Conservation (phyloP, 164 flowering plant genomes). For the Litsea cubeba region DNA sequence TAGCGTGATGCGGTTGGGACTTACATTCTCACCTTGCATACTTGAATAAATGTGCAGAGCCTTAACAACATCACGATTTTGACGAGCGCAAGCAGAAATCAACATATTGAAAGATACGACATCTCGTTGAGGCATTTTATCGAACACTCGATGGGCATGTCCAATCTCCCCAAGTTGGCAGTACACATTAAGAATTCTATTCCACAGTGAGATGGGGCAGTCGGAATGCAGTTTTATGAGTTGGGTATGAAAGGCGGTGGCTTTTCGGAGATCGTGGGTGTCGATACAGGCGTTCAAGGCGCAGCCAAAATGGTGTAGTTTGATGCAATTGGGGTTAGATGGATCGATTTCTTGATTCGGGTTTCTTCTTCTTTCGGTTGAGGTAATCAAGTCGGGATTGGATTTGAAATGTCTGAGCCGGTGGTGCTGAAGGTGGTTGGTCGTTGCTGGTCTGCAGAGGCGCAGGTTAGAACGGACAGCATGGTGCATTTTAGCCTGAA, state of each 20-base stretch:
- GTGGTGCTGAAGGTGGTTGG: neutral
- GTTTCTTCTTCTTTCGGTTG: neutral
- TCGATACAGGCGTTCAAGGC: slow-evolving; percentile 8
- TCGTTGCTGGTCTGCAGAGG: slow-evolving; percentile 1
- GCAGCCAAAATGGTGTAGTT: neutral
- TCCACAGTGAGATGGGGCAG: slow-evolving; percentile 25
- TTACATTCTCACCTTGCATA: slow-evolving; percentile 17
- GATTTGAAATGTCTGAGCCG: slow-evolving; percentile 2
- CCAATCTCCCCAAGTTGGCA: slow-evolving; percentile 7
- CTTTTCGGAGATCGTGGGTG: slow-evolving; percentile 4
- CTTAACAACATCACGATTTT: neutral
- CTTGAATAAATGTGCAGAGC: slow-evolving; percentile 6
- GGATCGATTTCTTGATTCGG: slow-evolving; percentile 6
- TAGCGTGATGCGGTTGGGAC: slow-evolving; percentile 21
- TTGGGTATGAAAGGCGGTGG: slow-evolving; percentile 15
- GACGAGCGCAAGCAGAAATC: slow-evolving; percentile 7
- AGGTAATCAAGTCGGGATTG: slow-evolving; percentile 6
- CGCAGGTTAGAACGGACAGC: slow-evolving; percentile 3
- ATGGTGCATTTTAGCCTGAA: slow-evolving; percentile 7
- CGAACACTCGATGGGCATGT: slow-evolving; percentile 12
- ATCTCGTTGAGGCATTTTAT: slow-evolving; percentile 21
- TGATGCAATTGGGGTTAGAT: neutral
- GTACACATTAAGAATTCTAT: slow-evolving; percentile 20
- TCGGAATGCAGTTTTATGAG: slow-evolving; percentile 18
- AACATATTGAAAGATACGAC: slow-evolving; percentile 19